A percentile compares a stretch with the other conserved stretches of the same genome.
Evolutionary conservation across 2,329 filamentous ascomycete species (phyloP).

Genomic region (Fusarium pininemorale): DNA sequence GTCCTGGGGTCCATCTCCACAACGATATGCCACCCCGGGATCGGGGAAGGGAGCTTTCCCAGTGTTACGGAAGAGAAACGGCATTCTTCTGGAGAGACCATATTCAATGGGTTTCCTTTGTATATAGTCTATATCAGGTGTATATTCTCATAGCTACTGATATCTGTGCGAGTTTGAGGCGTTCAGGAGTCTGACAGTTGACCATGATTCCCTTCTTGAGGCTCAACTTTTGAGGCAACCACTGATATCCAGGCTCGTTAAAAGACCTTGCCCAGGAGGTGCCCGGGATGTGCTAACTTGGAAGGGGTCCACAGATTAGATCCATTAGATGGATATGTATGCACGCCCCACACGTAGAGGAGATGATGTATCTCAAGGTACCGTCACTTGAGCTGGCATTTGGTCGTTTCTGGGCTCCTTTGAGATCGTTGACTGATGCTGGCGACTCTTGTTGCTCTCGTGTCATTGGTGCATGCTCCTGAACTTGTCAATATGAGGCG

Average conservation of each 20-base stretch:
- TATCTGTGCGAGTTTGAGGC: background rate
- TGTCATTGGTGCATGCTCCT: background rate
- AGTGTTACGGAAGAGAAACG: conserved; percentile 32
- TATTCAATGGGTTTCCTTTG: background rate
- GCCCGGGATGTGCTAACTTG: conserved; percentile 18
- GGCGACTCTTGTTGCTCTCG: conserved; percentile 2
- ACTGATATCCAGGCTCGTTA: conserved; percentile 11
- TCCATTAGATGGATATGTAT: background rate
- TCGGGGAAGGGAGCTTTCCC: conserved; percentile 33
- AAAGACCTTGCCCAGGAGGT: conserved; percentile 19
- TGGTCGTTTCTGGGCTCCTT: conserved; percentile 9
- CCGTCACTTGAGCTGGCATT: background rate
- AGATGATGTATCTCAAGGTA: conserved; percentile 22
- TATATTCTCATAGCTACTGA: background rate
- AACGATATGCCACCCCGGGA: conserved; percentile 36
- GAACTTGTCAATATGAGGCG: background rate
- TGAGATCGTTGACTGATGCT: conserved; percentile 5
- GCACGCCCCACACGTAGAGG: conserved; percentile 2
- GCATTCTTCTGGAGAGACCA: background rate
- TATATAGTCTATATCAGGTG: background rate
- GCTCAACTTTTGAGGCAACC: conserved; percentile 8
- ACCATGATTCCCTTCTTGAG: conserved; percentile 1
- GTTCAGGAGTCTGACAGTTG: background rate
- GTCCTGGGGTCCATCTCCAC: conserved; percentile 26
- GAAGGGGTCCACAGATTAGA: conserved; percentile 33